These are phyloP conservation scores for Primulina huaijiensis DNA, from an alignment of 257 asterid genomes.

Conservation along the genomic window DNA sequence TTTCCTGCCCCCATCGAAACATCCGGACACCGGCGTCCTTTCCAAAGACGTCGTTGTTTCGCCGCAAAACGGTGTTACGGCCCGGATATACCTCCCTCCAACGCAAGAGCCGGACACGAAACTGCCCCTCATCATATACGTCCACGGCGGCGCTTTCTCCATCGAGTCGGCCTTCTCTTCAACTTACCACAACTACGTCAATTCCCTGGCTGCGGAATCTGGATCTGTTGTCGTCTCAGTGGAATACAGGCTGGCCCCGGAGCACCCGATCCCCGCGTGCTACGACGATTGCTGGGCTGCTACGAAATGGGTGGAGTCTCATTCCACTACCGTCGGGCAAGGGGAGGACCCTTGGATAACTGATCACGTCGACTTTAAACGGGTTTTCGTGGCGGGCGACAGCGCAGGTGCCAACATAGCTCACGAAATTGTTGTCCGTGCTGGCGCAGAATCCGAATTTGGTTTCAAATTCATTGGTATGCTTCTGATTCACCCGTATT, in stretches of 20 bases:
- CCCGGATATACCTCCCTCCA: slow-evolving; percentile 58
- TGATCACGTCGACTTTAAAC: slow-evolving; percentile 41
- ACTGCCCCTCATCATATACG: slow-evolving; percentile 60
- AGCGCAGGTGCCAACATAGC: slow-evolving; percentile 82
- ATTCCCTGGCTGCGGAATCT: slow-evolving; percentile 44
- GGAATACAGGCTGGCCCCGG: slow-evolving; percentile 73
- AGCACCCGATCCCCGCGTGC: slow-evolving; percentile 61
- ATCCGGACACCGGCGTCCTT: slow-evolving; percentile 40
- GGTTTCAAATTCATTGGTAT: slow-evolving; percentile 40
- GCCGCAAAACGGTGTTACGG: slow-evolving; percentile 42
- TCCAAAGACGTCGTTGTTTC: slow-evolving; percentile 53
- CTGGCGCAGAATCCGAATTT: slow-evolving; percentile 7
- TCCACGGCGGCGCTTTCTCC: slow-evolving; percentile 79
- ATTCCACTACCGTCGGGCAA: slow-evolving; percentile 15
- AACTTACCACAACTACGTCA: slow-evolving; percentile 40
- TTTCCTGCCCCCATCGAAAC: slow-evolving; percentile 45
- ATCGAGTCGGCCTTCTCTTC: slow-evolving; percentile 62
- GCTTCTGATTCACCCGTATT: slow-evolving; percentile 62
- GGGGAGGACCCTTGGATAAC: slow-evolving; percentile 64
- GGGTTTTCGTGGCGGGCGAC: slow-evolving; percentile 63
- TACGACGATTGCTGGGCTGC: slow-evolving; percentile 63
- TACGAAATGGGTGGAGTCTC: slow-evolving; percentile 51
- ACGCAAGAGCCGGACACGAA: slow-evolving; percentile 26
- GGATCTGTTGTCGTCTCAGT: slow-evolving; percentile 50
- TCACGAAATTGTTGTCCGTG: slow-evolving; percentile 48